These are phyloP conservation scores for Pisolithus albus DNA, from an alignment of 768 basidiomycete species.

Conservation along the genomic window DNA sequence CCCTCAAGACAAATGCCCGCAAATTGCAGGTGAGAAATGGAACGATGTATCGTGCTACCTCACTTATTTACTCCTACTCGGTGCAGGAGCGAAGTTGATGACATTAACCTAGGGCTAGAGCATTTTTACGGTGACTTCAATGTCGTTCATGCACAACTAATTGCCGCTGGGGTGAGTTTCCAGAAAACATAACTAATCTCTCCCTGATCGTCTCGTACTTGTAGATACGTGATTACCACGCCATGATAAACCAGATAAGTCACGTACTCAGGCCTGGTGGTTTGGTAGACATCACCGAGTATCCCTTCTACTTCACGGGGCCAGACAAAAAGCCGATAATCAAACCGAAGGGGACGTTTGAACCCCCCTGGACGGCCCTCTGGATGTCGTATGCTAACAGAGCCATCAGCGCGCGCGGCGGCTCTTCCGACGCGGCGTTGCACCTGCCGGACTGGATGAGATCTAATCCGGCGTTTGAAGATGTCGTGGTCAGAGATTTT, in stretches of 20 bases:
- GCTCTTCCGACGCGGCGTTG: slow-evolving; percentile 54
- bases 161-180: slow-evolving; percentile 64
- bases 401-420: slow-evolving; percentile 53
- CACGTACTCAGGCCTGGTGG: slow-evolving; percentile 66
- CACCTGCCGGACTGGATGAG: slow-evolving; percentile 50
- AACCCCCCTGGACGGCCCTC: slow-evolving; percentile 52
- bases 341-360: slow-evolving; percentile 35
- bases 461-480: slow-evolving; percentile 51
- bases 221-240: slow-evolving; percentile 63
- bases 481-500: slow-evolving; percentile 49
- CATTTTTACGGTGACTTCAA: slow-evolving; percentile 78
- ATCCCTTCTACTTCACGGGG: slow-evolving; percentile 62
- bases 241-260: slow-evolving; percentile 59
- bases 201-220: slow-evolving; percentile 11
- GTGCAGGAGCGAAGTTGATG: slow-evolving; percentile 72
- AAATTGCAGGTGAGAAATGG: slow-evolving; percentile 52
- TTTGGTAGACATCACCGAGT: slow-evolving; percentile 59
- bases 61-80: slow-evolving; percentile 4
- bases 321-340: slow-evolving; percentile 38
- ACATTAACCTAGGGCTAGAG: slow-evolving; percentile 77
- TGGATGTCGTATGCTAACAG: slow-evolving; percentile 52
- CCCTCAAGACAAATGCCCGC: slow-evolving; percentile 52
- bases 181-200: not conserved
- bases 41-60: not conserved
- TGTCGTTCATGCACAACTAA: slow-evolving; percentile 65